These are phyloP conservation scores for Bifiguratus adelaidae DNA, from an alignment of 192 early-diverging fungal genomes.

Conservation along the genomic window DNA sequence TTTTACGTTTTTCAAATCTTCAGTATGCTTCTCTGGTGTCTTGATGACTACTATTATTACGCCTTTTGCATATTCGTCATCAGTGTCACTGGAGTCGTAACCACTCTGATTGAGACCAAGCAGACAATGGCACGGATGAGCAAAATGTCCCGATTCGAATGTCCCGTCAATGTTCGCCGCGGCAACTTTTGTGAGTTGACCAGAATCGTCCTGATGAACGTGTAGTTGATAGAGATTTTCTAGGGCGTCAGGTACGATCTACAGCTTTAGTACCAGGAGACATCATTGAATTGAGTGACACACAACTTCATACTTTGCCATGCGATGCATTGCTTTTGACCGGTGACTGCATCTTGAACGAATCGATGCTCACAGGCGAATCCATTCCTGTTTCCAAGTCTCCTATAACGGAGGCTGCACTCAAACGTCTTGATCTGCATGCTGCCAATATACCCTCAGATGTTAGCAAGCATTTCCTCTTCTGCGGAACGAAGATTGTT, in stretches of 20 bases:
- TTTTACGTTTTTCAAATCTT: conserved; percentile 78
- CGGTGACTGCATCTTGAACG: conserved; percentile 97
- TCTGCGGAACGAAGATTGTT: conserved; percentile 88
- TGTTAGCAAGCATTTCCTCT: conserved; percentile 79
- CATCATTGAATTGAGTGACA: conserved; percentile 69
- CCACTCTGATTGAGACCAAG: conserved; percentile 73
- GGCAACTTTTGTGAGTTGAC: conserved; percentile 37
- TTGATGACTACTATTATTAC: conserved; percentile 95
- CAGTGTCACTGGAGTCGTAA: conserved; percentile 62
- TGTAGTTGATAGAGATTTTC: conserved; percentile 28
- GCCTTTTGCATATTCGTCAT: conserved; percentile 88
- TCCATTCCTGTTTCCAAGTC: conserved; percentile 89
- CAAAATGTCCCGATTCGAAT: conserved; percentile 84
- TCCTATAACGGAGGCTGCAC: conserved; percentile 54
- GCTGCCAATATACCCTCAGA: conserved; percentile 62
- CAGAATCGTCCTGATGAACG: conserved; percentile 1
- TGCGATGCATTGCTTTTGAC: conserved; percentile 89
- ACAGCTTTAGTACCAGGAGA: conserved; percentile 91
- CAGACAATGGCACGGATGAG: conserved; percentile 58
- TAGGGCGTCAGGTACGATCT: conserved; percentile 12
- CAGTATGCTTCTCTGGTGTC: conserved; percentile 68
- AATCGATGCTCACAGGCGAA: conserved; percentile 97
- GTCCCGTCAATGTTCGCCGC: conserved; percentile 68
- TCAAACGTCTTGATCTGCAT: conserved; percentile 55
- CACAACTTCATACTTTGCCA: conserved; percentile 57